phyloP scores from a whole-genome alignment of 441 rosid species.

The Populus trichocarpa region DNA sequence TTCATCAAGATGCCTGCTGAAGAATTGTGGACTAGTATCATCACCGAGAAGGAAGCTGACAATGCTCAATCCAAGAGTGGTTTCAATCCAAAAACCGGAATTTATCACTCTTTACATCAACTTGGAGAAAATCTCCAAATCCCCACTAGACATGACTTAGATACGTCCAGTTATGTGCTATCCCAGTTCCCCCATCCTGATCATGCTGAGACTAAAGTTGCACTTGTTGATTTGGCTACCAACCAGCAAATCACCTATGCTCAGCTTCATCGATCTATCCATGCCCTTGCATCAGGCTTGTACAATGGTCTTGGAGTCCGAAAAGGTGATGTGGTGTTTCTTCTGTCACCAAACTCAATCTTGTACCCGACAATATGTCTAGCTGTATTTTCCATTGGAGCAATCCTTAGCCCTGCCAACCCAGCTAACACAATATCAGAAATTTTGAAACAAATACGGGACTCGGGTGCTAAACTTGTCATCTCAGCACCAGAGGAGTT shows the following conservation, averaged over 20 bases:
- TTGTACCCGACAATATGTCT: constrained; percentile 50
- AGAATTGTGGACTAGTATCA: constrained; percentile 19
- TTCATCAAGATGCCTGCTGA: constrained; percentile 17
- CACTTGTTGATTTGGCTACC: constrained; percentile 42
- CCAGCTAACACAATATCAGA: constrained; percentile 52
- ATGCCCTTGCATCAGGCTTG: constrained; percentile 42
- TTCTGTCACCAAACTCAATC: constrained; percentile 57
- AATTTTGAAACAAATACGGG: constrained; percentile 46
- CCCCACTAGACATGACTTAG: constrained; percentile 36
- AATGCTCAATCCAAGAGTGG: constrained; percentile 23
- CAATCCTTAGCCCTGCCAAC: constrained; percentile 55
- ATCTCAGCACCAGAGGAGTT: constrained; percentile 47
- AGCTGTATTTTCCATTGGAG: constrained; percentile 53
- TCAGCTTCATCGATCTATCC: constrained; percentile 41
- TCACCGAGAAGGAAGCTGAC: constrained; percentile 10
- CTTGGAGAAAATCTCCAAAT: constrained; percentile 27
- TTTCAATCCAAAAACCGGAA: constrained; percentile 33
- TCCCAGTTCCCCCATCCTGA: constrained; percentile 46
- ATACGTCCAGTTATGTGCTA: constrained; percentile 35
- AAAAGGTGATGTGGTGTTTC: constrained; percentile 54
- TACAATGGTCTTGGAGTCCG: constrained; percentile 41
- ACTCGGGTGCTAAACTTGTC: constrained; percentile 51
- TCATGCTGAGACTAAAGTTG: constrained; percentile 33
- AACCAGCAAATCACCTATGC: constrained; percentile 32
- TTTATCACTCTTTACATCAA: constrained; percentile 37